Conservation (phyloP, 2,329 filamentous ascomycete genomes). For the Xylaria sp. region DNA sequence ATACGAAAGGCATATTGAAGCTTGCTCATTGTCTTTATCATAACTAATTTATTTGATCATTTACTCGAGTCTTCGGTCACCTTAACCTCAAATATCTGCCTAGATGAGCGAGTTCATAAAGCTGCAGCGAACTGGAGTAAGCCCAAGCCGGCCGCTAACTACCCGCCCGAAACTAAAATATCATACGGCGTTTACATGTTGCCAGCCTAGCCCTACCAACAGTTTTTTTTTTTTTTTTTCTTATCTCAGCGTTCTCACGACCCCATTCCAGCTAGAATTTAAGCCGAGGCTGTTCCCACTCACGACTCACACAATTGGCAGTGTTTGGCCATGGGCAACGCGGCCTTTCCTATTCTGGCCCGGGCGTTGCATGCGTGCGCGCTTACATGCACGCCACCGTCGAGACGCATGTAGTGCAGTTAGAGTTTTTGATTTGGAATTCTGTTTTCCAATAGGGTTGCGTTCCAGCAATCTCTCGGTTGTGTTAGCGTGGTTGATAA, state of each 20-base stretch:
- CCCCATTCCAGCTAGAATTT: not conserved
- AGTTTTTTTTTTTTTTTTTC: not conserved
- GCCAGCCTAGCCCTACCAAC: not conserved
- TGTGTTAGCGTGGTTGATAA: not conserved
- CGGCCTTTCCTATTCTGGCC: not conserved
- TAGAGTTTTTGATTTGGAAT: slow-evolving; percentile 26
- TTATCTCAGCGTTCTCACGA: not conserved
- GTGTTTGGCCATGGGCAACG: not conserved
- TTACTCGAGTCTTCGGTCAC: too few relatives aligned
- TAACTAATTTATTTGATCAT: too few relatives aligned
- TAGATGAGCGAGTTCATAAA: not conserved
- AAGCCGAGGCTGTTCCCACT: too few relatives aligned
- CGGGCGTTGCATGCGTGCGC: not conserved
- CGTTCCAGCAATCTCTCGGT: not conserved
- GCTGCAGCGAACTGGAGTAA: not conserved
- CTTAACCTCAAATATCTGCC: not conserved
- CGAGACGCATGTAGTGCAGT: slow-evolving; percentile 14
- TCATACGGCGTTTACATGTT: not conserved
- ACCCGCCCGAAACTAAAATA: not conserved
- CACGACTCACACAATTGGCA: too few relatives aligned
- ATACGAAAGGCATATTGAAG: too few relatives aligned
- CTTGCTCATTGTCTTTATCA: too few relatives aligned
- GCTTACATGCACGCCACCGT: not conserved
- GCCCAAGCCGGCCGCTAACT: not conserved
- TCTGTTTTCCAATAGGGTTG: slow-evolving; percentile 3